phyloP scores from a whole-genome alignment of 164 flowering plant species.

The Pachysandra terminalis region DNA sequence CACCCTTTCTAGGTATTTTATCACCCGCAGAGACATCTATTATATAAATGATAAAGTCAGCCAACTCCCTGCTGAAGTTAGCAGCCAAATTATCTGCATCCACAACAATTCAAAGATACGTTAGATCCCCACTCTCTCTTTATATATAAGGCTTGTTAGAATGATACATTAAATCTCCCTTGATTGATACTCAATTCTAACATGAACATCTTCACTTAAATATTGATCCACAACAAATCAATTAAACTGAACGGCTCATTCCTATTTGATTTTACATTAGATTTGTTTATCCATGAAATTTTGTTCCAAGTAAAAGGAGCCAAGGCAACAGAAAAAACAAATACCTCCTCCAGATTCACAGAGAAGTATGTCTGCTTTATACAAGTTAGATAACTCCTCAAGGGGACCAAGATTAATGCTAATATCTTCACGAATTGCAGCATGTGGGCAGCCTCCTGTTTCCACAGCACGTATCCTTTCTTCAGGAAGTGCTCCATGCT shows the following conservation, averaged over 20 bases:
- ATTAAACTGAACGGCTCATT: not conserved
- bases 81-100: constrained; percentile 93
- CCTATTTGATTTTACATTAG: not conserved
- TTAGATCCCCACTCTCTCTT: no score
- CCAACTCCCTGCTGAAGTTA: constrained; percentile 95
- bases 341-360: constrained; percentile 99
- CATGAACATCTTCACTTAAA: not conserved
- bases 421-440: constrained; percentile 97
- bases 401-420: constrained; percentile 98
- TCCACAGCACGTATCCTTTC: constrained; percentile 98
- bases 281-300: not conserved
- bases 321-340: not conserved
- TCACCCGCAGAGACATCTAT: constrained; percentile 97
- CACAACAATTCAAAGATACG: constrained; percentile 9
- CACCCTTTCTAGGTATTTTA: constrained; percentile 97
- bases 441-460: constrained; percentile 99
- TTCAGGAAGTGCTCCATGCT: constrained; percentile 92
- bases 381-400: constrained; percentile 90
- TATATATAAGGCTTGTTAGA: no score
- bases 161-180: not conserved
- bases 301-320: not conserved
- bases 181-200: not conserved
- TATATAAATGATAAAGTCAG: constrained; percentile 93
- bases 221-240: not conserved
- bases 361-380: constrained; percentile 83